A percentile compares a stretch with the other conserved stretches of the same genome.
Conservation (phyloP, 2,329 filamentous ascomycete genomes). For the Beauveria asiatica region DNA sequence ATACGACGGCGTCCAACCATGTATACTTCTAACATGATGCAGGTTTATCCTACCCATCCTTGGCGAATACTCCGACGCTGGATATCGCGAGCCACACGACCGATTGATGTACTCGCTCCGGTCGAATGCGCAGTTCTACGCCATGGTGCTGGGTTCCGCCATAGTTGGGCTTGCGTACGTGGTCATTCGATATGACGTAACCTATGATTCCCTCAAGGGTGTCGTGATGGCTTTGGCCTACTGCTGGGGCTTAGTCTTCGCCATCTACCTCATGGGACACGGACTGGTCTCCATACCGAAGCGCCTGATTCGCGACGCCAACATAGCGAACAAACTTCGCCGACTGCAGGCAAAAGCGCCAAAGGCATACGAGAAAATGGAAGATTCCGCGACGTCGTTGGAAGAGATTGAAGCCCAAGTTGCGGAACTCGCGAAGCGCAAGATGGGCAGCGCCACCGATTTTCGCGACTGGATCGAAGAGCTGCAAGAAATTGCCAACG, state of each 20-base stretch:
- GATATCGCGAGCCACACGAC: slow-evolving; percentile 77
- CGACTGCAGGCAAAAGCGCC: slow-evolving; percentile 73
- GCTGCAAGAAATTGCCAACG: slow-evolving; percentile 65
- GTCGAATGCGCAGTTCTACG: slow-evolving; percentile 81
- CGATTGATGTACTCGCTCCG: slow-evolving; percentile 78
- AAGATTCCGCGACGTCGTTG: slow-evolving; percentile 70
- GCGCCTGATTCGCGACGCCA: slow-evolving; percentile 69
- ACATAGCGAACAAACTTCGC: slow-evolving; percentile 63
- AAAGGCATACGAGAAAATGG: slow-evolving; percentile 75
- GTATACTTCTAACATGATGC: slow-evolving; percentile 12
- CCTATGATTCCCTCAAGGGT: slow-evolving; percentile 65
- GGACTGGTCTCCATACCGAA: slow-evolving; percentile 87
- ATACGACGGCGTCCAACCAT: background rate
- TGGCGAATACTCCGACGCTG: slow-evolving; percentile 89
- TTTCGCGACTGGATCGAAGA: slow-evolving; percentile 97
- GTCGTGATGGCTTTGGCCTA: slow-evolving; percentile 91
- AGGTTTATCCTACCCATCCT: slow-evolving; percentile 88
- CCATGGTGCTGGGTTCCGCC: slow-evolving; percentile 64
- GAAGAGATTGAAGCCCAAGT: slow-evolving; percentile 79
- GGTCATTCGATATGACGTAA: slow-evolving; percentile 67
- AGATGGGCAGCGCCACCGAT: slow-evolving; percentile 64
- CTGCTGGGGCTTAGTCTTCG: slow-evolving; percentile 82
- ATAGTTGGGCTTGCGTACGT: slow-evolving; percentile 73
- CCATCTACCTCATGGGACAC: slow-evolving; percentile 97
- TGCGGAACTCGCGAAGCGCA: slow-evolving; percentile 67